Conservation (phyloP, 2,329 filamentous ascomycete genomes). For the Xenoacremonium recifei region DNA sequence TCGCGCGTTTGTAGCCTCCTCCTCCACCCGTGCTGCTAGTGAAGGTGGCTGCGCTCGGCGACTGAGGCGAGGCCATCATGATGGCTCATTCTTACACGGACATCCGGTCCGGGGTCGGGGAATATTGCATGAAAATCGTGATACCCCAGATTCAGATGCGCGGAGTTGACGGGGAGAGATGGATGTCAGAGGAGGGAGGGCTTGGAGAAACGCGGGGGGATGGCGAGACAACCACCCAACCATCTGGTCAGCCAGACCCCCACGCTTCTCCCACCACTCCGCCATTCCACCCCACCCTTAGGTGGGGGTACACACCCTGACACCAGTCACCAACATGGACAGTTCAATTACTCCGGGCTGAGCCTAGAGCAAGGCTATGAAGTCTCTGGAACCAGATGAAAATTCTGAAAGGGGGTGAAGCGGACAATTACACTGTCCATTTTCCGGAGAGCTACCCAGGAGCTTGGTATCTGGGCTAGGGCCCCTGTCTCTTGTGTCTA, state of each 20-base stretch:
- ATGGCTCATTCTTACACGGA: not conserved
- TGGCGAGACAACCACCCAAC: not conserved
- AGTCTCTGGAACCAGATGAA: too few relatives aligned
- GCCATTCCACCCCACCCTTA: too few relatives aligned
- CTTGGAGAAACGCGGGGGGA: not conserved
- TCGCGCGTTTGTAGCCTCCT: slow-evolving; percentile 48
- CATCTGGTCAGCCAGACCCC: not conserved
- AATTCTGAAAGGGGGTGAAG: too few relatives aligned
- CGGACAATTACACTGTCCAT: too few relatives aligned
- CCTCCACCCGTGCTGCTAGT: slow-evolving; percentile 9
- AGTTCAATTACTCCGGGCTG: too few relatives aligned
- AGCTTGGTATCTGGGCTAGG: too few relatives aligned
- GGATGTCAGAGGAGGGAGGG: not conserved
- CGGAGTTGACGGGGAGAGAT: not conserved
- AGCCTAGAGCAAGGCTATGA: too few relatives aligned
- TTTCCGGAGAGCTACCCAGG: too few relatives aligned
- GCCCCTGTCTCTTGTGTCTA: too few relatives aligned
- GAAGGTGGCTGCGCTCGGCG: slow-evolving; percentile 3
- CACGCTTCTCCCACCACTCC: not conserved
- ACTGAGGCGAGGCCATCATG: slow-evolving; percentile 20
- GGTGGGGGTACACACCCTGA: too few relatives aligned
- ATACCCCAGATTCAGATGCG: not conserved
- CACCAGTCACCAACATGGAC: too few relatives aligned
- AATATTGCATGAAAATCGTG: too few relatives aligned
- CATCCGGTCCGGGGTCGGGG: not conserved